Conservation (phyloP, 352 stramenopile genomes). For the Achlya hypogyna region DNA sequence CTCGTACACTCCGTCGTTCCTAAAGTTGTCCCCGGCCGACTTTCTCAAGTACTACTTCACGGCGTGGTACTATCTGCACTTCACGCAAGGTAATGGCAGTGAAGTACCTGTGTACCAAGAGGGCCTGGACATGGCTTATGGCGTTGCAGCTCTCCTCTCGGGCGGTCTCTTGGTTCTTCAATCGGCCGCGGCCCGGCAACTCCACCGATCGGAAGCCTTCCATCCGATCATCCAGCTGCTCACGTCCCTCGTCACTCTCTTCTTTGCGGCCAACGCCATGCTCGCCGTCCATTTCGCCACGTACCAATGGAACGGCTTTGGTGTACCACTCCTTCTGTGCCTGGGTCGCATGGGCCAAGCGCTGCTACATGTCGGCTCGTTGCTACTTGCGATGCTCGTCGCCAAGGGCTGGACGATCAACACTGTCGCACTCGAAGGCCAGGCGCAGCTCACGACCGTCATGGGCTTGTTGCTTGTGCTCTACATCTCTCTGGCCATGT, state of each 20-base stretch:
- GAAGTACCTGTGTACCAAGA: slow-evolving; percentile 63
- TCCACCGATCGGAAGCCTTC: slow-evolving; percentile 58
- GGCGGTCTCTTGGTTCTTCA: slow-evolving; percentile 30
- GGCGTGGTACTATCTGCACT: slow-evolving; percentile 69
- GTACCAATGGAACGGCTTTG: slow-evolving; percentile 53
- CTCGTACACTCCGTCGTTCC: slow-evolving; percentile 45
- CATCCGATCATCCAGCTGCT: slow-evolving; percentile 68
- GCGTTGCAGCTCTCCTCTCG: slow-evolving; percentile 36
- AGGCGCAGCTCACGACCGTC: slow-evolving; percentile 56
- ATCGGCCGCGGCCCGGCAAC: slow-evolving; percentile 30
- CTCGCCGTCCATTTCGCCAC: slow-evolving; percentile 51
- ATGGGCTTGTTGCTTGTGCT: slow-evolving; percentile 51
- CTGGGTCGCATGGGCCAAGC: slow-evolving; percentile 57
- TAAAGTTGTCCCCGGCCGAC: slow-evolving; percentile 54
- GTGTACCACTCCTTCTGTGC: slow-evolving; percentile 60
- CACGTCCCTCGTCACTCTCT: slow-evolving; percentile 53
- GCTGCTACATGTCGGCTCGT: slow-evolving; percentile 57
- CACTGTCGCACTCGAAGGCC: slow-evolving; percentile 42
- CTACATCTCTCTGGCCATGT: slow-evolving; percentile 72
- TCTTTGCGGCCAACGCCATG: slow-evolving; percentile 47
- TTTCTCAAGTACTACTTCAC: slow-evolving; percentile 75
- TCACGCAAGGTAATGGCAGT: slow-evolving; percentile 50
- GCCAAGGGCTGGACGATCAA: slow-evolving; percentile 80
- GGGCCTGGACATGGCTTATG: slow-evolving; percentile 46
- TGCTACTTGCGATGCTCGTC: slow-evolving; percentile 62